Conservation (phyloP, 2,329 filamentous ascomycete genomes). For the Fusarium brevicatenulatum region DNA sequence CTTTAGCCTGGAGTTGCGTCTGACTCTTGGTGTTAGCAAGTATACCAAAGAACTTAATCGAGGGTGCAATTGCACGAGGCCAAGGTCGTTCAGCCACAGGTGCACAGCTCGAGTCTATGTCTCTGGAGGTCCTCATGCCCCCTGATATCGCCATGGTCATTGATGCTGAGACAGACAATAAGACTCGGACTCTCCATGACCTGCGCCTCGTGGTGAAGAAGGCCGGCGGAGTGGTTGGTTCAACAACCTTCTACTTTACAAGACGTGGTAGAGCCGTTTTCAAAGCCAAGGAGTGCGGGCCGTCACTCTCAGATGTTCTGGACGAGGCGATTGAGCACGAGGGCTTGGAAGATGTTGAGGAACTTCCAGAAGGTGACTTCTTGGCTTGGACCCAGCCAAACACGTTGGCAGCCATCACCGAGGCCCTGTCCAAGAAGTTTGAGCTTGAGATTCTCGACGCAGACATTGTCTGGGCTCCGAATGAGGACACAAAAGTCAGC, state of each 20-base stretch:
- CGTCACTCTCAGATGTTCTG: slow-evolving; percentile 78
- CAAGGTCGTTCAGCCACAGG: slow-evolving; percentile 84
- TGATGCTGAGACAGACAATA: slow-evolving; percentile 87
- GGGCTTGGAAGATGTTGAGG: slow-evolving; percentile 78
- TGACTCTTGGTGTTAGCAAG: slow-evolving; percentile 60
- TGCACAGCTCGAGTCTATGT: slow-evolving; percentile 77
- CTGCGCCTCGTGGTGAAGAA: slow-evolving; percentile 77
- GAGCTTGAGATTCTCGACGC: slow-evolving; percentile 75
- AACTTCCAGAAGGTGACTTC: slow-evolving; percentile 74
- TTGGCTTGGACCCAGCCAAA: slow-evolving; percentile 63
- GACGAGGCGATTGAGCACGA: slow-evolving; percentile 82
- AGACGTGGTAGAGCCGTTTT: slow-evolving; percentile 81
- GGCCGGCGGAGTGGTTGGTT: slow-evolving; percentile 73
- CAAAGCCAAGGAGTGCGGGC: slow-evolving; percentile 59
- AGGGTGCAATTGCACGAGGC: slow-evolving; percentile 85
- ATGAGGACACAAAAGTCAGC: slow-evolving; percentile 78
- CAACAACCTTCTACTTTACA: slow-evolving; percentile 86
- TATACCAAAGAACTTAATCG: slow-evolving; percentile 85
- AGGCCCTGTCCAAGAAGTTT: slow-evolving; percentile 68
- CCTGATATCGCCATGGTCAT: slow-evolving; percentile 81
- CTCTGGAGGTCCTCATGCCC: slow-evolving; percentile 83
- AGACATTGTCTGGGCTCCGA: slow-evolving; percentile 87
- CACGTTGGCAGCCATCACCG: slow-evolving; percentile 47
- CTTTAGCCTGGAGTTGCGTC: not conserved
- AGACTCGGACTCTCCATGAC: slow-evolving; percentile 77